These are phyloP conservation scores for Apiotrichum gamsii DNA, from an alignment of 1,284 basidiomycete genomes.

Conservation along the genomic window DNA sequence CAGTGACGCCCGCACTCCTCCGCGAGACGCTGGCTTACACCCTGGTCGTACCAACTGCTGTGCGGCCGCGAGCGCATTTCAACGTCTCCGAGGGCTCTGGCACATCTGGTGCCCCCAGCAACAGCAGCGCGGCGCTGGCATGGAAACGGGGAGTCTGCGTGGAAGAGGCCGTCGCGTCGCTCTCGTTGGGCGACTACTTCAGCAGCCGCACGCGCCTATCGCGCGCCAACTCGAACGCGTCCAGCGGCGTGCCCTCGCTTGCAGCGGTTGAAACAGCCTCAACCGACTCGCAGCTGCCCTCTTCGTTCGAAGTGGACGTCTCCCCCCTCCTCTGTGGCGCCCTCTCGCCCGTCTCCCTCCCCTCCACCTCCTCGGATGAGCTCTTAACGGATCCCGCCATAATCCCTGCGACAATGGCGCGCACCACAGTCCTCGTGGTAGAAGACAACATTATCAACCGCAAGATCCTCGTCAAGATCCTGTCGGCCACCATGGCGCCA, in stretches of 20 bases:
- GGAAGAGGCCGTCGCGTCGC: slow-evolving; percentile 35
- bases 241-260: neutral
- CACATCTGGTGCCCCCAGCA: too few relatives aligned
- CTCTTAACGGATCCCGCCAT: neutral
- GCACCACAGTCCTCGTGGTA: slow-evolving; percentile 37
- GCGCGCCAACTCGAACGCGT: neutral
- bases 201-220: slow-evolving; percentile 8
- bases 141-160: slow-evolving; percentile 33
- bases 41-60: neutral
- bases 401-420: neutral
- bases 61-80: slow-evolving; percentile 6
- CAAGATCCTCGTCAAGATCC: slow-evolving; percentile 42
- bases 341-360: neutral
- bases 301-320: neutral
- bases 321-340: neutral
- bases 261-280: neutral
- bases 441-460: slow-evolving; percentile 46
- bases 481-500: slow-evolving; percentile 26
- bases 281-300: neutral
- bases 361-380: neutral
- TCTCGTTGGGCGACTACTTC: slow-evolving; percentile 39
- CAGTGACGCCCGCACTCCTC: slow-evolving; percentile 33
- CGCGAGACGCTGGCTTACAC: slow-evolving; percentile 20
- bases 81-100: neutral
- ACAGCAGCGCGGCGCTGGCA: neutral